Percentiles rank a stretch among this genome's conserved stretches.
phyloP scores from a whole-genome alignment of 2,329 filamentous ascomycete species.

The Huntiella decipiens region DNA sequence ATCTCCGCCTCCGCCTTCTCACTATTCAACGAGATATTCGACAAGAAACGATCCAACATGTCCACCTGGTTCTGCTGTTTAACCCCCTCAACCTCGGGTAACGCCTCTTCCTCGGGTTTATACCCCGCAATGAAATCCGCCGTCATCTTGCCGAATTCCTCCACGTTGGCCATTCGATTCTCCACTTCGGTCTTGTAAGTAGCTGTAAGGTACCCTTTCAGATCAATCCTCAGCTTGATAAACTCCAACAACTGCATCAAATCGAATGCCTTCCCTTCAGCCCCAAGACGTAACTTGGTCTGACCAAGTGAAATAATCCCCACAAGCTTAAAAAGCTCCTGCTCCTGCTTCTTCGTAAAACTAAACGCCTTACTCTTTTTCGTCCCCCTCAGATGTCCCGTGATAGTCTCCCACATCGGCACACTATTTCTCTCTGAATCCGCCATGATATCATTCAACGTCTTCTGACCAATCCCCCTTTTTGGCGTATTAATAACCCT shows the following conservation, averaged over 20 bases:
- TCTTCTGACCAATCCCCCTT: slow-evolving; percentile 62
- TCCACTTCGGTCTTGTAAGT: slow-evolving; percentile 59
- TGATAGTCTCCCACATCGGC: slow-evolving; percentile 58
- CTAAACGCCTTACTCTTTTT: slow-evolving; percentile 25
- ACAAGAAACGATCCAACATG: slow-evolving; percentile 58
- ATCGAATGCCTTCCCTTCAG: slow-evolving; percentile 16
- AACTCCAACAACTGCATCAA: slow-evolving; percentile 32
- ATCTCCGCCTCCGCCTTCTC: slow-evolving; percentile 51
- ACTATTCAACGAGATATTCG: slow-evolving; percentile 72
- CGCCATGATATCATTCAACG: slow-evolving; percentile 52
- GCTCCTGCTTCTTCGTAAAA: slow-evolving; percentile 27
- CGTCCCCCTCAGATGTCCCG: slow-evolving; percentile 32
- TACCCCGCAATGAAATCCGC: slow-evolving; percentile 41
- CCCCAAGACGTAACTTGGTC: slow-evolving; percentile 16
- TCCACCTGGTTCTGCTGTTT: slow-evolving; percentile 45
- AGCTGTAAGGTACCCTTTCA: slow-evolving; percentile 54
- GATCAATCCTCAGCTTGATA: slow-evolving; percentile 45
- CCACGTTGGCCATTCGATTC: slow-evolving; percentile 68
- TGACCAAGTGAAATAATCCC: slow-evolving; percentile 21
- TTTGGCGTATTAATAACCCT: slow-evolving; percentile 72
- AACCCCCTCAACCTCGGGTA: slow-evolving; percentile 52
- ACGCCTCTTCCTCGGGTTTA: slow-evolving; percentile 29
- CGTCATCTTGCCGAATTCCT: slow-evolving; percentile 69
- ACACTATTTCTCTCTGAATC: slow-evolving; percentile 54
- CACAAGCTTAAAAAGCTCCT: slow-evolving; percentile 26